Evolutionary conservation across 371 early-diverging fungal species (phyloP), one percentile per base, ranked within the genome.

Genomic region (Saksenaea vasiformis): DNA sequence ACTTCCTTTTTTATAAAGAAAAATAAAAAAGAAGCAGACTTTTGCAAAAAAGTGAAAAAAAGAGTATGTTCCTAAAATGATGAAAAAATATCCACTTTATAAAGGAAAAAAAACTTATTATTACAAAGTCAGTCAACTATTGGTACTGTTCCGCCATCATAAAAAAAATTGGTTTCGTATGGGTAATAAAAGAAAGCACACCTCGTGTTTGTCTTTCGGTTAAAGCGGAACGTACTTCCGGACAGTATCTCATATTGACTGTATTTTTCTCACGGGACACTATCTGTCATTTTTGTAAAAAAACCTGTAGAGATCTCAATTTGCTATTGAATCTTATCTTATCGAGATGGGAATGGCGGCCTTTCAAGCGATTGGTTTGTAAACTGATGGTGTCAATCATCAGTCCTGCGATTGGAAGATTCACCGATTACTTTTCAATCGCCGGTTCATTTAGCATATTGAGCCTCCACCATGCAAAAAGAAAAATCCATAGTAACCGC

Each of bases 351-450:
- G 37, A 38, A 7, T 15, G 4, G 51, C 51, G 51, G 51, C 51
- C 51, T 22, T 47, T 47, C 8, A 47, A 47, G 51, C 22, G 51
- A 47, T 58, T 35, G 58, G 58, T 58, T 37, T 37, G 26, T 36
- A 58, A 1, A n/a, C 17, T 28, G 58, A 58, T 58, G 58, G 58
- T 58, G 58, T 58, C 58, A 58, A 38, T 37, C 39, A 58, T 58
- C 34, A 17, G 17, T 15, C 19, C 5, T 37, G 2, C 37, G 38
- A 58, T 58, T 58, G 58, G 58, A 37, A 36, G 38, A 58, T n/a
- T 14, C 39, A 14, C 13, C 37, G n/a, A 39, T 39, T 47, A 22
- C 17, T 19, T 22, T 47, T 47, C 0, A 47, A 22, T 0, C 51
- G 24, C 51, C 51, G 17, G 22, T 47, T 47, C 0, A 47, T 47